These are phyloP conservation scores for Trichophyton equinum DNA, from an alignment of 2,329 filamentous ascomycete species.

Conservation along the genomic window DNA sequence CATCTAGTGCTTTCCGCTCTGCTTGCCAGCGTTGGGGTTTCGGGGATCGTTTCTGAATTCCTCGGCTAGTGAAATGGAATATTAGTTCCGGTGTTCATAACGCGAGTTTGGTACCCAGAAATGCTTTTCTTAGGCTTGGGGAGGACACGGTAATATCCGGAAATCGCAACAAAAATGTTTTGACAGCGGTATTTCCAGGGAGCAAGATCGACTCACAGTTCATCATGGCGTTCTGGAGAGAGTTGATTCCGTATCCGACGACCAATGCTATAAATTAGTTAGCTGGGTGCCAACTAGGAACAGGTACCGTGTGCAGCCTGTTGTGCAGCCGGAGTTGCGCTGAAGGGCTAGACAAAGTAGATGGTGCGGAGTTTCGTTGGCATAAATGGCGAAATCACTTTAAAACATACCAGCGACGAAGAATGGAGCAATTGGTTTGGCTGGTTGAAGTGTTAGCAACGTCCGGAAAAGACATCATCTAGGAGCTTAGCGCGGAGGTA, in stretches of 20 bases:
- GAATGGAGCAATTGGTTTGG: constrained; percentile 85
- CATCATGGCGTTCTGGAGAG: constrained; percentile 63
- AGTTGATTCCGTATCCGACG: constrained; percentile 86
- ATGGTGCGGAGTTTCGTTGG: neutral
- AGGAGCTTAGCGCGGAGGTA: constrained; percentile 22
- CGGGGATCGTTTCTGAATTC: constrained; percentile 97
- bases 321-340: neutral
- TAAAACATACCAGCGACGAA: constrained; percentile 75
- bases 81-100: neutral
- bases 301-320: neutral
- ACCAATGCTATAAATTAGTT: constrained; percentile 46
- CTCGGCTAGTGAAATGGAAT: constrained; percentile 47
- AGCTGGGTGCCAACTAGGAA: neutral
- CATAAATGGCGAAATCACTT: constrained; percentile 2
- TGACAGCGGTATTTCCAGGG: neutral
- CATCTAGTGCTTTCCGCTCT: constrained; percentile 23
- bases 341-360: neutral
- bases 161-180: neutral
- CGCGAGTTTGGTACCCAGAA: neutral
- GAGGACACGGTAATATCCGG: neutral
- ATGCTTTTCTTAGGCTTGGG: neutral
- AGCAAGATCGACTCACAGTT: constrained; percentile 47
- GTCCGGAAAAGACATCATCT: constrained; percentile 20
- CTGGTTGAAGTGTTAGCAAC: constrained; percentile 38
- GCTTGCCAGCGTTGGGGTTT: constrained; percentile 43